Conservation (phyloP, 2,329 filamentous ascomycete genomes). For the Dactylellina drechsleri region DNA sequence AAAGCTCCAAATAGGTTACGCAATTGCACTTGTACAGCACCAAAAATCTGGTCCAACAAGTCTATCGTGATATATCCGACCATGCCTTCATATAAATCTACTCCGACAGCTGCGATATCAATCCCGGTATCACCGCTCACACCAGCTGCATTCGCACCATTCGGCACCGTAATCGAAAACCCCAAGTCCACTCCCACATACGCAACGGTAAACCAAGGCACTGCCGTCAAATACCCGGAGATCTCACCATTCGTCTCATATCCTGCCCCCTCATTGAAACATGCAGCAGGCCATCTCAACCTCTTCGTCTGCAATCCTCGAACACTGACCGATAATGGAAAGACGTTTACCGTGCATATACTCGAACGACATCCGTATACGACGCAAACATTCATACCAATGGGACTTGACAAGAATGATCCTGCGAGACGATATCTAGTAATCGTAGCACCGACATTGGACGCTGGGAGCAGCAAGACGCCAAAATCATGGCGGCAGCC, state of each 20-base stretch:
- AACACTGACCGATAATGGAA: conserved; percentile 61
- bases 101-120: conserved; percentile 34
- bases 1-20: too few species aligned
- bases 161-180: conserved; percentile 84
- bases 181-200: conserved; percentile 65
- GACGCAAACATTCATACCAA: conserved; percentile 88
- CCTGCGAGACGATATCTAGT: conserved; percentile 74
- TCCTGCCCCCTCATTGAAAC: conserved; percentile 67
- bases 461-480: conserved; percentile 2
- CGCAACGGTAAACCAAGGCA: conserved; percentile 81
- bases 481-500: conserved; percentile 10
- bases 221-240: conserved; percentile 84
- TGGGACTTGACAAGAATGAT: conserved; percentile 67
- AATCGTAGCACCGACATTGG: conserved; percentile 82
- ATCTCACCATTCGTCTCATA: conserved; percentile 79
- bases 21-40: too few species aligned
- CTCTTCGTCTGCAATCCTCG: conserved; percentile 88
- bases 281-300: conserved; percentile 75
- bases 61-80: neutral
- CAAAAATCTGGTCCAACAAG: too few species aligned
- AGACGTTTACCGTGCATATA: conserved; percentile 73
- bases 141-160: conserved; percentile 75
- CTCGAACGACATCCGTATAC: conserved; percentile 94
- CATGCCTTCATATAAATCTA: conserved; percentile 43
- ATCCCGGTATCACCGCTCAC: conserved; percentile 75